A percentile compares a stretch with the other conserved stretches of the same genome.
Evolutionary conservation across 2,329 filamentous ascomycete genomes (phyloP).

Genomic region (Aspergillus caelatus): DNA sequence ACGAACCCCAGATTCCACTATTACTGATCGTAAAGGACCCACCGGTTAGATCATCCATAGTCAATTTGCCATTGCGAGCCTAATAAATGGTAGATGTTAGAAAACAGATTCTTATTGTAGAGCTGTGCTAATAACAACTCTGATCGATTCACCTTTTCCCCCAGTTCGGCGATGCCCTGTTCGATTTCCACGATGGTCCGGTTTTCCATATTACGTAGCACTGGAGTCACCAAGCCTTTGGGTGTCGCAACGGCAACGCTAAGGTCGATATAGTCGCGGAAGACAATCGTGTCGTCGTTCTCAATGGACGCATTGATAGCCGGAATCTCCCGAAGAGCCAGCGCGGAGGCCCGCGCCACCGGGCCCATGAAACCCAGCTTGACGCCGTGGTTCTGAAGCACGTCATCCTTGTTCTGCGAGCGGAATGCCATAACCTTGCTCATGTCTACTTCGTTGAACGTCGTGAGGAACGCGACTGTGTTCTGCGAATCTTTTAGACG

Average conservation of each 20-base stretch:
- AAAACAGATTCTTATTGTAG: background rate
- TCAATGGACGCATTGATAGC: slow-evolving; percentile 1
- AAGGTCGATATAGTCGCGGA: background rate
- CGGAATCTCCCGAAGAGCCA: background rate
- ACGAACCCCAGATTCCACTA: background rate
- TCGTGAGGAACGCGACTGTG: background rate
- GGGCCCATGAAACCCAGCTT: slow-evolving; percentile 1
- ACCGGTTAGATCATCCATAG: background rate
- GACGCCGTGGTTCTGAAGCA: background rate
- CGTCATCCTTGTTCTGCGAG: background rate
- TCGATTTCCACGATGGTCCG: background rate
- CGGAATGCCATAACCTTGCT: background rate
- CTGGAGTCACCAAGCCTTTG: background rate
- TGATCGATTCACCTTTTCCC: background rate
- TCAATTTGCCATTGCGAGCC: background rate
- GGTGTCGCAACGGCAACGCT: background rate
- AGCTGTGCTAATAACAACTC: background rate
- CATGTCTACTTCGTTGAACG: background rate
- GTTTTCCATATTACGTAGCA: background rate
- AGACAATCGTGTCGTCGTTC: background rate
- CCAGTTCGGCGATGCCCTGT: background rate
- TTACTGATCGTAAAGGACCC: background rate
- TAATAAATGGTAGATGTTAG: background rate
- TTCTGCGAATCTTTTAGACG: slow-evolving; percentile 1
- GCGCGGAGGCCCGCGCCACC: slow-evolving; percentile 1